A percentile compares a stretch with the other conserved stretches of the same genome.
Evolutionary conservation across 108 stramenopile species (phyloP).

Genomic region (Schizochytrium sp.): DNA sequence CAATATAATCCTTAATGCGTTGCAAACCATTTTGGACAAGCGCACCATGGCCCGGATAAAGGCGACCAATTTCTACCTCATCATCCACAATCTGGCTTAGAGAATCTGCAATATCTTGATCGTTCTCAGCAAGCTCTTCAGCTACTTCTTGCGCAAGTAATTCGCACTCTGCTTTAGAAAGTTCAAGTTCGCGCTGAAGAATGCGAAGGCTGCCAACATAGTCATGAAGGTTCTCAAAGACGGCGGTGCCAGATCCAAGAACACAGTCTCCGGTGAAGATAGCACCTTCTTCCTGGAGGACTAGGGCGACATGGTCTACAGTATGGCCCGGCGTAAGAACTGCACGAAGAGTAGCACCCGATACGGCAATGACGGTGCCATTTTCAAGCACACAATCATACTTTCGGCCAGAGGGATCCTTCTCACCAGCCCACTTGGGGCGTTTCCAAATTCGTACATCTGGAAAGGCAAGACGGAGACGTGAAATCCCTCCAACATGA

Average conservation of each 20-base stretch:
- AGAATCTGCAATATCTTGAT: neutral
- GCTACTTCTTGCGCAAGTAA: neutral
- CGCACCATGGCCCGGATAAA: conserved; percentile 43
- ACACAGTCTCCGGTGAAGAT: conserved; percentile 65
- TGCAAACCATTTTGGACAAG: neutral
- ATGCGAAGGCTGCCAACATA: conserved; percentile 61
- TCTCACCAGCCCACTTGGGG: conserved; percentile 19
- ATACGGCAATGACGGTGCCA: neutral
- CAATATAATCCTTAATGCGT: neutral
- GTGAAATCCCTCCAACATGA: conserved; percentile 62
- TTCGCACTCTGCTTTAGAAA: neutral
- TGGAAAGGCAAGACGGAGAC: neutral
- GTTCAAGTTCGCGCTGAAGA: neutral
- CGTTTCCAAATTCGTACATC: conserved; percentile 30
- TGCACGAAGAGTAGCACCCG: conserved; percentile 41
- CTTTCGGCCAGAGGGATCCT: neutral
- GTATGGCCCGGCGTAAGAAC: conserved; percentile 67
- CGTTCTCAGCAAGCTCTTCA: neutral
- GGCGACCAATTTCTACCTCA: neutral
- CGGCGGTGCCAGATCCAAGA: conserved; percentile 66
- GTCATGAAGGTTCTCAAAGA: conserved; percentile 64
- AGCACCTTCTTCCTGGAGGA: conserved; percentile 63
- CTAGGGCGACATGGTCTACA: conserved; percentile 58
- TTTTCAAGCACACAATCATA: conserved; percentile 57
- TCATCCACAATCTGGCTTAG: neutral